These are phyloP conservation scores for Ceratopteris richardii DNA, from an alignment of 75 land plant species.

Conservation along the genomic window DNA sequence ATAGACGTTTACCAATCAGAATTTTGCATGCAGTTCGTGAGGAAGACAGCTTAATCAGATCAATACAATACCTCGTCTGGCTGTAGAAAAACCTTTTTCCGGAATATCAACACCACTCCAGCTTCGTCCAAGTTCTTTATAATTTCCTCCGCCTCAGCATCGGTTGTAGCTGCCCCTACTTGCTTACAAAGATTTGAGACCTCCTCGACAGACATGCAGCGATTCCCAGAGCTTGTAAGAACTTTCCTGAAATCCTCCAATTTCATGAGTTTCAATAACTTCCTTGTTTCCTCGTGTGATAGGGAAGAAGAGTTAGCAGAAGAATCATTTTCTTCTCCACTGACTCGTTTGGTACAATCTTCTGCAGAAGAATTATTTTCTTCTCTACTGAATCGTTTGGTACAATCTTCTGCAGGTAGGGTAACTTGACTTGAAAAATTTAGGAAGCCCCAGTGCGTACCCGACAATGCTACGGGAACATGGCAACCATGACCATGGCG, in stretches of 20 bases:
- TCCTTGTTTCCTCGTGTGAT: slow-evolving; percentile 38
- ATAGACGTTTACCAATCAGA: too few relatives aligned
- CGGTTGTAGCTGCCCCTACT: slow-evolving; percentile 51
- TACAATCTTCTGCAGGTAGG: too few relatives aligned
- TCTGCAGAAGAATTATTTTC: too few relatives aligned
- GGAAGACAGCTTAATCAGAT: too few relatives aligned
- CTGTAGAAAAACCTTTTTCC: slow-evolving; percentile 72
- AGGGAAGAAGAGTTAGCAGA: not conserved
- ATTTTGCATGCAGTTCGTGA: too few relatives aligned
- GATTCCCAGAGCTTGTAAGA: slow-evolving; percentile 31
- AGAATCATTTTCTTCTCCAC: too few relatives aligned
- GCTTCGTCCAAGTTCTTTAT: slow-evolving; percentile 65
- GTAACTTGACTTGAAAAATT: too few relatives aligned
- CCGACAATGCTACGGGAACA: too few relatives aligned
- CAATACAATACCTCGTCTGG: slow-evolving; percentile 52
- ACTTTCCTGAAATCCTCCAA: slow-evolving; percentile 57
- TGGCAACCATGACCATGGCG: too few relatives aligned
- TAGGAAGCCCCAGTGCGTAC: too few relatives aligned
- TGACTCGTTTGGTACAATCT: too few relatives aligned
- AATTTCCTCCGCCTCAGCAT: slow-evolving; percentile 48
- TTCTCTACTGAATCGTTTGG: too few relatives aligned
- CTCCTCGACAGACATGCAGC: slow-evolving; percentile 19
- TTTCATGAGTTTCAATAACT: slow-evolving; percentile 57
- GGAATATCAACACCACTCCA: slow-evolving; percentile 67
- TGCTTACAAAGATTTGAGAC: slow-evolving; percentile 42